Evolutionary conservation across 352 stramenopile species (phyloP).

Genomic region (Phytopythium mirpurense): DNA sequence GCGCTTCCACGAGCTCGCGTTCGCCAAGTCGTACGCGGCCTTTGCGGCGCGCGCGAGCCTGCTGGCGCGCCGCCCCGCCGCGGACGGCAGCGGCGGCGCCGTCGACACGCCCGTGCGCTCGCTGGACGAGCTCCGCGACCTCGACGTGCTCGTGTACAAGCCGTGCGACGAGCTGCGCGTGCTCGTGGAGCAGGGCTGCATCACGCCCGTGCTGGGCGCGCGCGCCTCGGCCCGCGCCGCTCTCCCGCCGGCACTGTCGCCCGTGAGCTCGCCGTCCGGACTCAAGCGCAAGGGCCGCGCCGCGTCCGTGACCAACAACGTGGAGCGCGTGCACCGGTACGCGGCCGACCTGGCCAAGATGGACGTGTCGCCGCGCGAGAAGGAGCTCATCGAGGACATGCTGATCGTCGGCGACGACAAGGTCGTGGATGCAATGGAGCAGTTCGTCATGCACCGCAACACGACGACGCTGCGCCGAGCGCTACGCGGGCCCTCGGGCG

Average conservation of each 20-base stretch:
- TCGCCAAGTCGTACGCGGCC: constrained; percentile 63
- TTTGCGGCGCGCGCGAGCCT: constrained; percentile 45
- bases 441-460: constrained; percentile 61
- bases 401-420: constrained; percentile 68
- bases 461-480: constrained; percentile 39
- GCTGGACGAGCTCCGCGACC: constrained; percentile 42
- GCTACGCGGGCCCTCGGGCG: constrained; percentile 32
- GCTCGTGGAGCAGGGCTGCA: constrained; percentile 66
- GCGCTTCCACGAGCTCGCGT: constrained; percentile 67
- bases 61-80: constrained; percentile 27
- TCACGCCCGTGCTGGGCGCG: constrained; percentile 46
- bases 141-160: constrained; percentile 63
- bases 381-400: constrained; percentile 60
- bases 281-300: constrained; percentile 71
- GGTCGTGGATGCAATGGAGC: constrained; percentile 74
- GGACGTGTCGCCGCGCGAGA: constrained; percentile 60
- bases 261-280: constrained; percentile 35
- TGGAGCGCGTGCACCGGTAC: constrained; percentile 65
- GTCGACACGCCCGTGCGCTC: constrained; percentile 39
- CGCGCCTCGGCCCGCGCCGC: constrained; percentile 6
- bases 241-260: constrained; percentile 12
- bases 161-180: constrained; percentile 66
- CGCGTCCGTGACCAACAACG: constrained; percentile 63
- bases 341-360: constrained; percentile 58
- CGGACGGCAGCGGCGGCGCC: background rate